Conservation (phyloP, 164 flowering plant species). For the Chloranthus sessilifolius region DNA sequence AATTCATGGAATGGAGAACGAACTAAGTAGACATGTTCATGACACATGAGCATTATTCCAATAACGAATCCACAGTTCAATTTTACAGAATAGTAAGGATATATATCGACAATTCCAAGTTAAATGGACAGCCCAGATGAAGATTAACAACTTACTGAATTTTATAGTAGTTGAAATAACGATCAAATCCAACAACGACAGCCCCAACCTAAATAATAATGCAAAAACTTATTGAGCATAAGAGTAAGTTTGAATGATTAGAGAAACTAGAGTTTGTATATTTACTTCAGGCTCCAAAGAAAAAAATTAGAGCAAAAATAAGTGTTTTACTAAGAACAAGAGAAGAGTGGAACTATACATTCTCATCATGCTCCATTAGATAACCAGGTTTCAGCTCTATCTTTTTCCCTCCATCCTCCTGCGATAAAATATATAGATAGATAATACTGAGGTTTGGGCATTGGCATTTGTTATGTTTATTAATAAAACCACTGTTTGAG, state of each 20-base stretch:
- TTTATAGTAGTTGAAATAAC: conserved; percentile 93
- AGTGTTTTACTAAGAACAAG: conserved; percentile 3
- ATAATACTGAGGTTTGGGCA: too few relatives aligned
- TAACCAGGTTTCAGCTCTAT: conserved; percentile 95
- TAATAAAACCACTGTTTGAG: too few relatives aligned
- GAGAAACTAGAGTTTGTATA: too few relatives aligned
- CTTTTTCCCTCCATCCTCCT: conserved; percentile 92
- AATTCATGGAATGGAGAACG: too few relatives aligned
- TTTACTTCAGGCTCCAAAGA: not conserved
- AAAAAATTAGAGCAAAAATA: not conserved
- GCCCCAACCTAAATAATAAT: conserved; percentile 76
- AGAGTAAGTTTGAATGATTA: conserved; percentile 3
- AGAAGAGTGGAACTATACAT: conserved; percentile 37
- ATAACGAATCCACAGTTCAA: too few relatives aligned
- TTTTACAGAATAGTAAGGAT: too few relatives aligned
- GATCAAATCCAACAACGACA: conserved; percentile 98
- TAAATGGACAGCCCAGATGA: not conserved
- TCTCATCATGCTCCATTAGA: conserved; percentile 88
- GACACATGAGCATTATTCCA: too few relatives aligned
- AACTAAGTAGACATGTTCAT: too few relatives aligned
- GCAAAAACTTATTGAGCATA: conserved; percentile 11
- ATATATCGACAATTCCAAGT: too few relatives aligned
- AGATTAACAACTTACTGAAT: conserved; percentile 67
- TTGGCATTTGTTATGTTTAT: too few relatives aligned
- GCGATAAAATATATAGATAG: conserved; percentile 17